phyloP scores from a whole-genome alignment of 129 eudicot species.

The Centaurea solstitialis region DNA sequence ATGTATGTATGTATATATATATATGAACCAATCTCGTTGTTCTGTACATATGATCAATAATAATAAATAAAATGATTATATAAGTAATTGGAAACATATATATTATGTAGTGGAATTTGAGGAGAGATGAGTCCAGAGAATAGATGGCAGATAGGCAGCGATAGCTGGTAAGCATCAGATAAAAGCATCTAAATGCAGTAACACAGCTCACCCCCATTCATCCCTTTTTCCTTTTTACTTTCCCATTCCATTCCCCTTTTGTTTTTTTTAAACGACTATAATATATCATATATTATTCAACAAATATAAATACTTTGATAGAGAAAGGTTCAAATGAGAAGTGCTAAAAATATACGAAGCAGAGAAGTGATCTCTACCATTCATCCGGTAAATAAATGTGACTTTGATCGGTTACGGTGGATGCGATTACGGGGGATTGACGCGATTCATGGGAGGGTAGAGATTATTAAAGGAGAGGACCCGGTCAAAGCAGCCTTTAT shows the following conservation, averaged over 20 bases:
- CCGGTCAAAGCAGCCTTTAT: no score
- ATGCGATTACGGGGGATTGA: no score
- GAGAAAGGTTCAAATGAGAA: no score
- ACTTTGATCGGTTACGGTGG: no score
- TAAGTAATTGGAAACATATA: not conserved
- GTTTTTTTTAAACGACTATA: not conserved
- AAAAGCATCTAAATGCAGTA: conserved; percentile 39
- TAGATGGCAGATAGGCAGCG: conserved; percentile 35
- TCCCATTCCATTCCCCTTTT: not conserved
- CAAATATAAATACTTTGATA: no score
- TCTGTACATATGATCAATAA: no score
- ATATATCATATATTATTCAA: not conserved
- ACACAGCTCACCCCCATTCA: conserved; percentile 42
- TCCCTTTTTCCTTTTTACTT: not conserved
- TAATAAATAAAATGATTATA: not conserved
- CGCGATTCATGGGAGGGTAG: no score
- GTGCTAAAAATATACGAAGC: no score
- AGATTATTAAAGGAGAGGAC: no score
- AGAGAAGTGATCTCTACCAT: no score
- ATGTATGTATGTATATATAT: not conserved
- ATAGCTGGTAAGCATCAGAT: conserved; percentile 40
- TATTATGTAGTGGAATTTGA: not conserved
- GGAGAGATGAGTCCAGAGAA: conserved; percentile 1
- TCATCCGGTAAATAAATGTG: no score
- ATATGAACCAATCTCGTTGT: no score